Base-by-base conservation (phyloP, 225 moss, liverwort and hornwort species). In the Ulota crispa region DNA sequence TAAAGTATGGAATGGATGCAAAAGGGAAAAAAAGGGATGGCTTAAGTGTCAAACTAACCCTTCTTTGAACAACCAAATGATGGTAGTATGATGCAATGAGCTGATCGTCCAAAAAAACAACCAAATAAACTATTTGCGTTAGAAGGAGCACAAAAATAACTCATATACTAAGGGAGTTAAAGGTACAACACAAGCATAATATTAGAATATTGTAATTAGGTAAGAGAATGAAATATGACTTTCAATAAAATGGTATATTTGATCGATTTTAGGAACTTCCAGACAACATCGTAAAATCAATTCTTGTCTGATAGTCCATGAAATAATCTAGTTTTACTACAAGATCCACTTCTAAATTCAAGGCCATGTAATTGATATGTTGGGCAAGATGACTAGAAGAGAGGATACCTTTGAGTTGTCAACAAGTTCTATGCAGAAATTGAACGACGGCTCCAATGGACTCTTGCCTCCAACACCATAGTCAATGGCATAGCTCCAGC, bases 21-120 rank as follows among this genome's bases (percentile, higher is more conserved):
- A 50, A 50, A 45, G 14, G 13, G 1, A 50, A 39, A 39, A 70
- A 53, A 70, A 15, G 43, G 57, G 4, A 37, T 69, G 31, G 8
- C 21, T 32, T n/a, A 23, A 30, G 36, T 73, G 62, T 36, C 79
- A 80, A 75, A 84, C 92, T 76, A 14, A 93, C 95, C 92, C 90
- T 90, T 88, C 97, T 92, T 85, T 94, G 95, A 54, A 97, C 97
- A 47, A 95, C 92, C 91, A 95, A 83, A 83, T 97, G 97, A 87
- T 97, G 97, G 81, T 95, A 97, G 84, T 97, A 97, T 15, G 97
- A 97, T 42, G 97, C 95, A 56, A 90, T 79, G 53, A 96, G 85
- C 94, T 94, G 93, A 43, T 60, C 78, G 75, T 80, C 70, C 75
- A 70, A 59, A 75, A 37, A 12, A 45, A 14, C 71, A 84, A 84